Evolutionary conservation across 495 filamentous ascomycete genomes (phyloP).

Genomic region (Platismatia glauca): DNA sequence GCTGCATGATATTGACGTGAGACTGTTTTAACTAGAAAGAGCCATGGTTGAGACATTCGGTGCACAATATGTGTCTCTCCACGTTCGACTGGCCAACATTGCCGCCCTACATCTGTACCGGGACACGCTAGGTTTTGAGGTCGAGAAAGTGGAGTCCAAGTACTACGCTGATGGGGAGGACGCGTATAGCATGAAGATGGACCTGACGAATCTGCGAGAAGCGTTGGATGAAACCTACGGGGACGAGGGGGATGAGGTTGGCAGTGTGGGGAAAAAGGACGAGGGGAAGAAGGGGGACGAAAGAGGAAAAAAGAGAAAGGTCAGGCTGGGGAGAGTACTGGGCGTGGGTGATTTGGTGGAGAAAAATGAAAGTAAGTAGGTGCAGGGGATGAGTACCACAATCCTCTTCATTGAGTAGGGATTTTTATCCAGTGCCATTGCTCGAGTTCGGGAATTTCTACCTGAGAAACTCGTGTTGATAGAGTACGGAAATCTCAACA

Average conservation of each 20-base stretch:
- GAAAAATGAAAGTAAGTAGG: constrained; percentile 21
- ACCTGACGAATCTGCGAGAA: constrained; percentile 54
- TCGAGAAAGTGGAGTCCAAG: constrained; percentile 80
- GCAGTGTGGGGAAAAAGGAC: constrained; percentile 42
- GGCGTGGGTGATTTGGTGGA: constrained; percentile 67
- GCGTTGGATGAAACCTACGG: constrained; percentile 36
- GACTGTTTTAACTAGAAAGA: constrained; percentile 48
- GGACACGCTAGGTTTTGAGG: constrained; percentile 84
- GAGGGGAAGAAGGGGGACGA: constrained; percentile 24
- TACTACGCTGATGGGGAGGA: constrained; percentile 99
- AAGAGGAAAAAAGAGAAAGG: constrained; percentile 45
- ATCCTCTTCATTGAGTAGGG: background rate
- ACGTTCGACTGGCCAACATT: constrained; percentile 87
- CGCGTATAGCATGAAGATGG: constrained; percentile 86
- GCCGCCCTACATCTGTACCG: constrained; percentile 88
- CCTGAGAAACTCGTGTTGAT: background rate
- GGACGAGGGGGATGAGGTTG: constrained; percentile 49
- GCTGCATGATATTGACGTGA: background rate
- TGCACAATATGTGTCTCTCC: constrained; percentile 86
- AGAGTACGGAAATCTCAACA: no score
- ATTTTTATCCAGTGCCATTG: background rate
- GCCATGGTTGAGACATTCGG: constrained; percentile 93
- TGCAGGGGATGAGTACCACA: background rate
- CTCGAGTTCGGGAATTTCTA: background rate
- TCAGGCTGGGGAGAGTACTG: constrained; percentile 71